Evolutionary conservation across 129 eudicot species (phyloP).

Genomic region (Artemisia tridentata): DNA sequence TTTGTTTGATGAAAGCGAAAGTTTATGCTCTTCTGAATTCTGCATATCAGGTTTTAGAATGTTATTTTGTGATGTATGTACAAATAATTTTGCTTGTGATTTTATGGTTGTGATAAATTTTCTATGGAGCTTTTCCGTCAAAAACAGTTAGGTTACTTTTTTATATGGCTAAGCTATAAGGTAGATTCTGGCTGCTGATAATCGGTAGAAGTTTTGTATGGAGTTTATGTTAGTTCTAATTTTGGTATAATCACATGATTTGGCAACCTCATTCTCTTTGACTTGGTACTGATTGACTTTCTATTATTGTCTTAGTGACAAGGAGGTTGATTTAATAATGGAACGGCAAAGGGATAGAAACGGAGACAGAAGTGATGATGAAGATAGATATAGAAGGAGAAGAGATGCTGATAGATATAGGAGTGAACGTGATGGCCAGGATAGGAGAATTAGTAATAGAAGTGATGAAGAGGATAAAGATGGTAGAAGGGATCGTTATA

Average conservation of each 20-base stretch:
- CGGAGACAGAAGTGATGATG: conserved; percentile 24
- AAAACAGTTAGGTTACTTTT: too few relatives aligned
- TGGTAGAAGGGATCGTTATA: conserved; percentile 9
- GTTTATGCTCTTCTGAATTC: too few relatives aligned
- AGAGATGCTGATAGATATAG: conserved; percentile 27
- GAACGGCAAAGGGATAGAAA: conserved; percentile 30
- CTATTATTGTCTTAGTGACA: conserved; percentile 17
- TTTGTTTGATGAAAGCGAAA: too few relatives aligned
- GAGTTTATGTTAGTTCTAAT: background rate
- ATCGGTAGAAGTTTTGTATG: too few relatives aligned
- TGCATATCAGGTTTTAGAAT: too few relatives aligned
- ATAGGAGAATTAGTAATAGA: background rate
- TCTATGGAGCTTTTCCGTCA: too few relatives aligned
- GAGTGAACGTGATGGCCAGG: conserved; percentile 15
- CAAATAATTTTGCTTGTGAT: too few relatives aligned
- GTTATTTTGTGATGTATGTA: too few relatives aligned
- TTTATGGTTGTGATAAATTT: too few relatives aligned
- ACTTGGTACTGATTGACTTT: background rate
- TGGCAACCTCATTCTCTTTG: background rate
- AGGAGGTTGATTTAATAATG: conserved; percentile 15
- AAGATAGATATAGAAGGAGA: conserved; percentile 29
- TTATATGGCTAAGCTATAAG: too few relatives aligned
- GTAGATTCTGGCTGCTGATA: too few relatives aligned
- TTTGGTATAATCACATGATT: background rate
- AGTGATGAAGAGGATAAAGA: conserved; percentile 28